phyloP scores from a whole-genome alignment of 2,329 filamentous ascomycete species.

The Tolypocladium cylindrosporum region DNA sequence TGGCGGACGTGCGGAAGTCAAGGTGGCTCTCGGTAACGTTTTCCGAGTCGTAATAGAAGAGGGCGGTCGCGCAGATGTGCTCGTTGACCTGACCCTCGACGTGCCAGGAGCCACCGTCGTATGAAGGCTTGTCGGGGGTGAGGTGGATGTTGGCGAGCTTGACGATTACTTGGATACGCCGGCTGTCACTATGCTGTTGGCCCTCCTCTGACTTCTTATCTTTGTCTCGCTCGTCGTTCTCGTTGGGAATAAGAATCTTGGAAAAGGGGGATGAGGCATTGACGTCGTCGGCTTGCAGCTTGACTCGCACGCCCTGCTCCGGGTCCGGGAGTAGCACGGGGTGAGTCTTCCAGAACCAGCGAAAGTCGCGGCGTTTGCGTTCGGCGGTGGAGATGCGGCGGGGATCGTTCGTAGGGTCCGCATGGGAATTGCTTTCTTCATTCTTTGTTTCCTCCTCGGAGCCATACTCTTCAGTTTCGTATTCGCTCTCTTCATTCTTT shows the following conservation, averaged over 20 bases:
- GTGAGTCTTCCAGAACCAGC: background rate
- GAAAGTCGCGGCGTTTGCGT: background rate
- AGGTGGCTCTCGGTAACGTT: conserved; percentile 47
- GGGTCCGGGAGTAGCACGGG: background rate
- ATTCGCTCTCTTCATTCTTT: background rate
- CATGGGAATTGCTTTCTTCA: background rate
- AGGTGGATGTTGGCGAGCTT: conserved; percentile 39
- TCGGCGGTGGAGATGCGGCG: background rate
- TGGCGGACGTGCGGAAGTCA: conserved; percentile 34
- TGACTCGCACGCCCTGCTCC: background rate
- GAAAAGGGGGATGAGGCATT: background rate
- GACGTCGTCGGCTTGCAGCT: background rate
- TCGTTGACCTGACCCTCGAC: conserved; percentile 51
- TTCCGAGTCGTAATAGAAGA: conserved; percentile 51
- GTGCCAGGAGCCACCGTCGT: conserved; percentile 45
- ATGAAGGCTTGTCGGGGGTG: conserved; percentile 45
- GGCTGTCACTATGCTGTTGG: conserved; percentile 4
- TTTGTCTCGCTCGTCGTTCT: background rate
- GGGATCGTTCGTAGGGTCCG: background rate
- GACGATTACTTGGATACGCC: conserved; percentile 37
- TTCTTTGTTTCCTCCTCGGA: background rate
- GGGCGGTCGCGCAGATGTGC: conserved; percentile 50
- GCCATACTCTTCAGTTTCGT: background rate
- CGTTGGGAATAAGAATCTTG: conserved; percentile 7
- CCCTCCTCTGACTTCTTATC: background rate